Conservation (phyloP, 2,329 filamentous ascomycete genomes). For the Phaeosphaeria sp. region DNA sequence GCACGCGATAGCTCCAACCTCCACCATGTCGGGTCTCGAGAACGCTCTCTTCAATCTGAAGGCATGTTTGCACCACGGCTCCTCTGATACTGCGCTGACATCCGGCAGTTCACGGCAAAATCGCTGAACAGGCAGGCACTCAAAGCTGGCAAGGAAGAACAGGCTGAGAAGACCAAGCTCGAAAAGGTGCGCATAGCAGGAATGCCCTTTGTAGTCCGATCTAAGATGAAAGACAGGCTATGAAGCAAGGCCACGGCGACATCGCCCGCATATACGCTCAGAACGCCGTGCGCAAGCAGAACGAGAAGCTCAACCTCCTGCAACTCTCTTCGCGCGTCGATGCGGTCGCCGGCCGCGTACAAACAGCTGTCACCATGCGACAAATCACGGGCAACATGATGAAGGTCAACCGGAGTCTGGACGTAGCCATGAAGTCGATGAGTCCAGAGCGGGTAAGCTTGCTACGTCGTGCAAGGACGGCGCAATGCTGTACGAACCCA, state of each 20-base stretch:
- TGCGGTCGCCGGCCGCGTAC: slow-evolving; percentile 65
- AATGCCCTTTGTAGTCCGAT: too few species aligned
- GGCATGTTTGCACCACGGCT: slow-evolving; percentile 45
- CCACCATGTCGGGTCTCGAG: slow-evolving; percentile 65
- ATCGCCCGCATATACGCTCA: slow-evolving; percentile 70
- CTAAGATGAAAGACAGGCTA: slow-evolving; percentile 52
- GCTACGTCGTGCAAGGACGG: neutral
- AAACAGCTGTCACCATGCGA: slow-evolving; percentile 69
- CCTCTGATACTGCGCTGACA: slow-evolving; percentile 27
- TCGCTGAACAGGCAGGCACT: slow-evolving; percentile 68
- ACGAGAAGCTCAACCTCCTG: slow-evolving; percentile 67
- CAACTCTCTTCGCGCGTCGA: slow-evolving; percentile 65
- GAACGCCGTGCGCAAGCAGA: slow-evolving; percentile 69
- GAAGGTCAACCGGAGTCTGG: slow-evolving; percentile 68
- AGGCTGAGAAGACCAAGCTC: slow-evolving; percentile 66
- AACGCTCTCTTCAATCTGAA: slow-evolving; percentile 69
- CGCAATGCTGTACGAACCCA: neutral
- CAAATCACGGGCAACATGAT: slow-evolving; percentile 67
- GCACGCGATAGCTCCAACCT: slow-evolving; percentile 8
- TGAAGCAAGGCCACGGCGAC: slow-evolving; percentile 65
- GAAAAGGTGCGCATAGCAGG: slow-evolving; percentile 64
- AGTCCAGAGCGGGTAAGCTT: slow-evolving; percentile 64
- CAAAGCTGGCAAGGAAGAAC: slow-evolving; percentile 68
- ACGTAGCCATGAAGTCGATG: slow-evolving; percentile 69
- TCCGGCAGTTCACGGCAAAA: slow-evolving; percentile 65